Percentiles rank a stretch among this genome's conserved stretches.
Conservation (phyloP, 2,329 filamentous ascomycete species). For the Amesomyces nigricolor region DNA sequence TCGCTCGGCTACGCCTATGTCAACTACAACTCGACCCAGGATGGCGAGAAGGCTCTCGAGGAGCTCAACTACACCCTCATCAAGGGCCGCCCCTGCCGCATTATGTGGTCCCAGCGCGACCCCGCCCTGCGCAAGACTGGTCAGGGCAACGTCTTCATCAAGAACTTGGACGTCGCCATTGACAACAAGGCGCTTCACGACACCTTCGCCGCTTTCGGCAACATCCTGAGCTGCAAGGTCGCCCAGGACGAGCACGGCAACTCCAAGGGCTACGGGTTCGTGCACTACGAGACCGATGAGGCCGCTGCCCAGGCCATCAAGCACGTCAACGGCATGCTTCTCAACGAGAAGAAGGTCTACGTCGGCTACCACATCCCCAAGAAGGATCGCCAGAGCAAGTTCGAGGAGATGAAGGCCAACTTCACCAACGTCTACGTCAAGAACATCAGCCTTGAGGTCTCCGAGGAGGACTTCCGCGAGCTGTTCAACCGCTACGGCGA, state of each 20-base stretch:
- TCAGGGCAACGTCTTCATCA: slow-evolving; percentile 99
- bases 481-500: slow-evolving; percentile 90
- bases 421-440: slow-evolving; percentile 99
- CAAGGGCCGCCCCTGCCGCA: slow-evolving; percentile 97
- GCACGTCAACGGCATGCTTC: slow-evolving; percentile 98
- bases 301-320: slow-evolving; percentile 96
- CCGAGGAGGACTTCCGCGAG: slow-evolving; percentile 89
- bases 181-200: slow-evolving; percentile 99
- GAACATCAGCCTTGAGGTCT: slow-evolving; percentile 81
- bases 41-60: slow-evolving; percentile 97
- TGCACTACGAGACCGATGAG: slow-evolving; percentile 99
- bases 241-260: slow-evolving; percentile 93
- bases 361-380: slow-evolving; percentile 99
- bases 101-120: slow-evolving; percentile 99
- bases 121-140: slow-evolving; percentile 98
- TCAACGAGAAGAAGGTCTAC: slow-evolving; percentile 99
- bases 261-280: slow-evolving; percentile 98
- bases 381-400: slow-evolving; percentile 99
- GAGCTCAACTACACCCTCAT: slow-evolving; percentile 99
- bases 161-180: slow-evolving; percentile 97
- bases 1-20: slow-evolving; percentile 99
- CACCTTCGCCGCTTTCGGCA: slow-evolving; percentile 97
- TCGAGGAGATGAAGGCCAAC: slow-evolving; percentile 99
- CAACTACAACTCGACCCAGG: slow-evolving; percentile 97
- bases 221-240: slow-evolving; percentile 99